Evolutionary conservation across 352 stramenopile genomes (phyloP), one percentile per base, ranked within the genome.

Genomic region (Hyaloperonospora brassicae): DNA sequence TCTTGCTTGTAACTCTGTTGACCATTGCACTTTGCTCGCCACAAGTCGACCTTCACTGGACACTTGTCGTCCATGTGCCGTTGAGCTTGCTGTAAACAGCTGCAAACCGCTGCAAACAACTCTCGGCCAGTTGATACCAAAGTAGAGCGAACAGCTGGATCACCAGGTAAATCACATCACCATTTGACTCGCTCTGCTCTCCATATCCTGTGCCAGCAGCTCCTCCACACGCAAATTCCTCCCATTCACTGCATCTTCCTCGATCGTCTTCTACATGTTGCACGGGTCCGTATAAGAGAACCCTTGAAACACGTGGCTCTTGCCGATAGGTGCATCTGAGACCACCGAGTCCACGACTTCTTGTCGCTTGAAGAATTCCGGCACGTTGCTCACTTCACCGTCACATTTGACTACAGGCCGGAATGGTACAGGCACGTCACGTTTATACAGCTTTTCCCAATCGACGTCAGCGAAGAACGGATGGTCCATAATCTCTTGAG

Each of bases 401-500:
- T 84, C 73, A n/a, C 74, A 76, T 51, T 76, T 82, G 48, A 87
- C 75, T 27, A 82, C 67, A 9, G 82, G 82, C 14, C 69, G 65
- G 54, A 89, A 90, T 0, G 82, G 80, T 39, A 84, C 69, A 14
- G 57, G 43, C 13, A 87, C 70, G 6, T 90, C 68, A n/a, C 78
- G 73, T 55, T 83, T 84, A 60, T 87, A 90, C 0, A 93, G 73
- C 47, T 70, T 73, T 38, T 91, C 82, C 83, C 82, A 94, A 49
- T 91, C 76, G 11, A 93, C 60, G 27, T 61, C 41, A 6, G 49
- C 58, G 53, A 96, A 94, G 62, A 95, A 96, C 35, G 82, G 72
- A 45, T 95, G 85, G 24, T 87, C 69, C 73, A 87, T 86, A 58
- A 94, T 87, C 49, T 95, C 86, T 12, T 82, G 70, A 0, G 77